Percentiles rank a stretch among this genome's conserved stretches.
Conservation (phyloP, 495 filamentous ascomycete species). For the Penicillium antarcticum region DNA sequence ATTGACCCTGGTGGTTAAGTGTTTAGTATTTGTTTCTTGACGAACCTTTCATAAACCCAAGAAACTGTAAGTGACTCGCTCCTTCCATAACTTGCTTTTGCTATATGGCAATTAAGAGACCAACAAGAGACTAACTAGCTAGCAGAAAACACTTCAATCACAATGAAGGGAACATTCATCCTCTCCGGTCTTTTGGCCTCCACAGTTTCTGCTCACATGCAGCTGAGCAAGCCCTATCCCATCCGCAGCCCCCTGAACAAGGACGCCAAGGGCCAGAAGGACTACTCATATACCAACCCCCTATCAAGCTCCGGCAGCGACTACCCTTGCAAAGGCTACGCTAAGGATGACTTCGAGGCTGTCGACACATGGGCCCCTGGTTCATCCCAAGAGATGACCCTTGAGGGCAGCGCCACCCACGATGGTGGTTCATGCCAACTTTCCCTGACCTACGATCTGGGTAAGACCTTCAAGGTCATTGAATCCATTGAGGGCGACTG, state of each 20-base stretch:
- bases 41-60: conserved; percentile 4
- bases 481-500: conserved; percentile 81
- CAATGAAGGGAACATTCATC: conserved; percentile 38
- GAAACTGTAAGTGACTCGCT: conserved; percentile 1
- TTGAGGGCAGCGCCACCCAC: conserved; percentile 62
- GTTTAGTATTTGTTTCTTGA: conserved; percentile 3
- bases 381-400: conserved; percentile 34
- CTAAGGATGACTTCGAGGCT: conserved; percentile 41
- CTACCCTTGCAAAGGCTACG: conserved; percentile 54
- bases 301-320: conserved; percentile 39
- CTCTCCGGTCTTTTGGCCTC: conserved; percentile 34
- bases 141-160: conserved; percentile 14
- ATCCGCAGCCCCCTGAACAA: conserved; percentile 48
- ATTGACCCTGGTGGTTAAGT: conserved; percentile 21
- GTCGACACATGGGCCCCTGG: conserved; percentile 45
- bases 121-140: background rate
- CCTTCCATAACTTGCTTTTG: background rate
- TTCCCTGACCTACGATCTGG: conserved; percentile 71
- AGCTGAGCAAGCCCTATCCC: conserved; percentile 44
- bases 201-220: conserved; percentile 42
- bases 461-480: conserved; percentile 72
- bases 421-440: conserved; percentile 88
- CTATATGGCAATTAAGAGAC: background rate
- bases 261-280: conserved; percentile 31
- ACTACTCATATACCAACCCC: conserved; percentile 52